A percentile compares a stretch with the other conserved stretches of the same genome.
Conservation (phyloP, 2,329 filamentous ascomycete species). For the Colletotrichum higginsianum region DNA sequence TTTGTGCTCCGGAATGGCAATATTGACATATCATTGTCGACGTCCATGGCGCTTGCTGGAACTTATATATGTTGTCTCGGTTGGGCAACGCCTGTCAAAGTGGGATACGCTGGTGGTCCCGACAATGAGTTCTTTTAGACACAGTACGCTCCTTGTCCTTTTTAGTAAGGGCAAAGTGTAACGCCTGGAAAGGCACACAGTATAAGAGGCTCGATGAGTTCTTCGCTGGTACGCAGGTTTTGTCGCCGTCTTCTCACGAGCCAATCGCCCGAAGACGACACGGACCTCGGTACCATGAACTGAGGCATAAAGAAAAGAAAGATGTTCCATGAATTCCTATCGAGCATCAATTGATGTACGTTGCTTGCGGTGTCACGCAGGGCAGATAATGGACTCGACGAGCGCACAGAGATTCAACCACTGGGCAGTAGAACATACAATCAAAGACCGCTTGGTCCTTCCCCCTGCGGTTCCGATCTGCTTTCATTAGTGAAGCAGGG, state of each 20-base stretch:
- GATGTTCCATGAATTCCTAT: not conserved
- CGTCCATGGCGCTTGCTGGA: not conserved
- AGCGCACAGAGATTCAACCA: not conserved
- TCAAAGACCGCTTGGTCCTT: not conserved
- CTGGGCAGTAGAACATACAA: not conserved
- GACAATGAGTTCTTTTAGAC: not conserved
- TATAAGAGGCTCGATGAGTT: not conserved
- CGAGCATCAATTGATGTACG: not conserved
- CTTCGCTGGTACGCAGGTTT: not conserved
- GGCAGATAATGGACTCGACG: not conserved
- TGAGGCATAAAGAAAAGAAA: not conserved
- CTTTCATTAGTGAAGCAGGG: not conserved
- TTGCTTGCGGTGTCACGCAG: not conserved
- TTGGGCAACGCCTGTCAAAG: not conserved
- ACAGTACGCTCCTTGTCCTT: too few species aligned
- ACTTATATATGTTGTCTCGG: not conserved
- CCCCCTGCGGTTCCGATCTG: not conserved
- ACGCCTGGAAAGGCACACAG: too few species aligned
- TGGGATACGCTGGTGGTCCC: too few species aligned
- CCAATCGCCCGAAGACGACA: too few species aligned
- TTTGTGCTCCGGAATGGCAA: not conserved
- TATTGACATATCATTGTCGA: not conserved
- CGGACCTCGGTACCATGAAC: too few species aligned
- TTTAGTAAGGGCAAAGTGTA: too few species aligned
- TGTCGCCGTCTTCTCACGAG: not conserved